Evolutionary conservation across 2,329 filamentous ascomycete species (phyloP).

Genomic region (Alternaria panax): DNA sequence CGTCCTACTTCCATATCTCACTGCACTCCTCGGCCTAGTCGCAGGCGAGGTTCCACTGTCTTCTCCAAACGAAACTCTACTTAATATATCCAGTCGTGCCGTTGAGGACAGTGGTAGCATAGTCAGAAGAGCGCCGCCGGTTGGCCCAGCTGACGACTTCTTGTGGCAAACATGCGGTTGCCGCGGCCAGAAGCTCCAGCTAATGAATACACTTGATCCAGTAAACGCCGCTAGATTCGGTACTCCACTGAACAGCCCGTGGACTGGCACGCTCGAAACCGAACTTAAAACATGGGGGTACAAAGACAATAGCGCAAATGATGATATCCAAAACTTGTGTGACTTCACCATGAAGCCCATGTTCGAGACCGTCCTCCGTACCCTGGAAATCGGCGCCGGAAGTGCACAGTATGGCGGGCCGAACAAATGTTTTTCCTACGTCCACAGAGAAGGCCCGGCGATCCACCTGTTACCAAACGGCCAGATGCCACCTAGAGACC

Average conservation of each 20-base stretch:
- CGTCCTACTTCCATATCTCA: background rate
- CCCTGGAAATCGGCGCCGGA: background rate
- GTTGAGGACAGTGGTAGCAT: background rate
- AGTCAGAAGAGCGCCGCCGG: background rate
- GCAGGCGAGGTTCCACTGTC: background rate
- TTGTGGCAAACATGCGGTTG: background rate
- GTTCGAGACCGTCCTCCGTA: background rate
- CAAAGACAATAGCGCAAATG: background rate
- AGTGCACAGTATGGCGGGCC: background rate
- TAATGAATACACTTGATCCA: background rate
- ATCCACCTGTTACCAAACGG: slow-evolving; percentile 1
- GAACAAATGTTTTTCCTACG: background rate
- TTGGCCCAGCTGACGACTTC: background rate
- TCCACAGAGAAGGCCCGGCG: background rate
- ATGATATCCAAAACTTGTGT: background rate
- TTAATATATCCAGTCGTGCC: background rate
- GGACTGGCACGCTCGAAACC: background rate
- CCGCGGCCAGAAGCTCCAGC: background rate
- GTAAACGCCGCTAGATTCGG: background rate
- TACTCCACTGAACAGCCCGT: background rate
- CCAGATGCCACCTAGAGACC: background rate
- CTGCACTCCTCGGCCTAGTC: background rate
- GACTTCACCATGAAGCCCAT: background rate
- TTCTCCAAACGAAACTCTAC: background rate
- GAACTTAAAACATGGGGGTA: background rate